Percentiles rank a stretch among this genome's conserved stretches.
Evolutionary conservation across 495 filamentous ascomycete genomes (phyloP).

Genomic region (Penicillium lividum): DNA sequence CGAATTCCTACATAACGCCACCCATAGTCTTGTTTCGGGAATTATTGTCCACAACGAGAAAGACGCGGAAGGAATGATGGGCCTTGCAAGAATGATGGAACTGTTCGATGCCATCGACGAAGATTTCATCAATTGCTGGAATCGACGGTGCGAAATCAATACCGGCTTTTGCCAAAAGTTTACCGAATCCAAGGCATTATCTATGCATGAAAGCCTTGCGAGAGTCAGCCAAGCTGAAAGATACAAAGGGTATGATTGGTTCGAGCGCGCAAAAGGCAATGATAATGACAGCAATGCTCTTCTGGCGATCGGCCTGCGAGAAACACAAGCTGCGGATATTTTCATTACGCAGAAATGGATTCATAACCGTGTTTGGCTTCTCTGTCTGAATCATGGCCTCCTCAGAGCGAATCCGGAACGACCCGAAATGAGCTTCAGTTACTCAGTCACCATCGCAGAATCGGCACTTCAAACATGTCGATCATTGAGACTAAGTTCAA

Average conservation of each 20-base stretch:
- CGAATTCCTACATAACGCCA: slow-evolving; percentile 41
- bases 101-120: slow-evolving; percentile 46
- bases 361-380: slow-evolving; percentile 78
- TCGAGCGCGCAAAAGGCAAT: slow-evolving; percentile 47
- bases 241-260: slow-evolving; percentile 65
- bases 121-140: slow-evolving; percentile 46
- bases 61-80: slow-evolving; percentile 47
- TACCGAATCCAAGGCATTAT: slow-evolving; percentile 37
- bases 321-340: slow-evolving; percentile 70
- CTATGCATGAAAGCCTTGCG: slow-evolving; percentile 37
- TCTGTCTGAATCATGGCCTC: slow-evolving; percentile 57
- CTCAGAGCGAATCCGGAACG: slow-evolving; percentile 53
- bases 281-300: slow-evolving; percentile 37
- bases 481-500: slow-evolving; percentile 60
- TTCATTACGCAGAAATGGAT: slow-evolving; percentile 79
- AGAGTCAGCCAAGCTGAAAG: slow-evolving; percentile 34
- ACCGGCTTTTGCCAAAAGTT: slow-evolving; percentile 38
- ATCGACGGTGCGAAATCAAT: slow-evolving; percentile 36
- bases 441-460: slow-evolving; percentile 68
- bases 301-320: slow-evolving; percentile 53
- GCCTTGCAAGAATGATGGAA: slow-evolving; percentile 43
- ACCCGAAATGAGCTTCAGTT: slow-evolving; percentile 63
- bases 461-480: slow-evolving; percentile 64
- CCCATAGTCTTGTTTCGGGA: slow-evolving; percentile 41
- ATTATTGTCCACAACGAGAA: slow-evolving; percentile 49